Evolutionary conservation across 208 protist species (phyloP).

Genomic region (Leishmania lainsoni): DNA sequence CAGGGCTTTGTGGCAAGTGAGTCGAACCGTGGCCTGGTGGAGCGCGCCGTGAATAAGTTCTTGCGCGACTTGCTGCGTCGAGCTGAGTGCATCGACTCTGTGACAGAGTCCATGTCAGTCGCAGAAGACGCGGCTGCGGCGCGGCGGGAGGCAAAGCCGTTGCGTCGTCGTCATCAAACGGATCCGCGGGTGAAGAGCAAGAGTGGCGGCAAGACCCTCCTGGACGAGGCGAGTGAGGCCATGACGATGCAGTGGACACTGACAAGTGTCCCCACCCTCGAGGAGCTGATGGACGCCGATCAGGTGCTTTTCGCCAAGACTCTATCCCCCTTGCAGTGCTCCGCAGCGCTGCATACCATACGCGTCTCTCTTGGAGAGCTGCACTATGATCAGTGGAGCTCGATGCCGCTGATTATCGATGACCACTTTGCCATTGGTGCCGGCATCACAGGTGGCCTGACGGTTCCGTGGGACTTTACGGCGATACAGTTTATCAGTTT

Average conservation of each 20-base stretch:
- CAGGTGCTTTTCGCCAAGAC: constrained; percentile 79
- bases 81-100: constrained; percentile 82
- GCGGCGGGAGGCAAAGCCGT: constrained; percentile 74
- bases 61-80: constrained; percentile 85
- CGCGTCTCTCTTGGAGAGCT: constrained; percentile 77
- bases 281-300: constrained; percentile 92
- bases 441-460: constrained; percentile 72
- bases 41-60: constrained; percentile 90
- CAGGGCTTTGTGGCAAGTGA: constrained; percentile 77
- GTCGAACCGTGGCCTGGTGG: constrained; percentile 74
- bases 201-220: constrained; percentile 47
- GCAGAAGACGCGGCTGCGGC: constrained; percentile 77
- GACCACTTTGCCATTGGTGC: constrained; percentile 80
- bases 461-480: constrained; percentile 90
- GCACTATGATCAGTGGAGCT: constrained; percentile 88
- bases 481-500: constrained; percentile 80
- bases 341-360: constrained; percentile 87
- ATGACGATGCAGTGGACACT: constrained; percentile 76
- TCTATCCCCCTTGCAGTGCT: constrained; percentile 85
- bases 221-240: constrained; percentile 89
- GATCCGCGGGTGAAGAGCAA: constrained; percentile 16
- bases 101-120: constrained; percentile 74
- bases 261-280: constrained; percentile 73
- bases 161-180: constrained; percentile 65
- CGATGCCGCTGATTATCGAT: constrained; percentile 86